Base-by-base conservation (phyloP, 169 alveolate genomes). In the Eimeria praecox region DNA sequence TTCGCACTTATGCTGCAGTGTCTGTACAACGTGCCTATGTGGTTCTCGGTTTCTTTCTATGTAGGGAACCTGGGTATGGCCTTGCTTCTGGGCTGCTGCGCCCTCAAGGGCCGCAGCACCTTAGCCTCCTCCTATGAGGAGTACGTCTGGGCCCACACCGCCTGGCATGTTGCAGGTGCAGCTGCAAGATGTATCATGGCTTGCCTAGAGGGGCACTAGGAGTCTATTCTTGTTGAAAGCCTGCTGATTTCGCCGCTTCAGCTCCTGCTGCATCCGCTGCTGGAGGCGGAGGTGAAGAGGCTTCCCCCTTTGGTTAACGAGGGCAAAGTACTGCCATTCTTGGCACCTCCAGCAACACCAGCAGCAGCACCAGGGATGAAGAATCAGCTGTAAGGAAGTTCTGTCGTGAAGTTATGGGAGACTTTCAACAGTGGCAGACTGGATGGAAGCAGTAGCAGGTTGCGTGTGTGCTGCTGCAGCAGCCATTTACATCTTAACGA, bases 181-280 rank as follows among this genome's bases (percentile, higher is more conserved):
- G 75, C 77, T 10, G 95, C 87, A n/a, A 77, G 95, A 62, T 42
- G 80, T 40, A 27, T 90, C 88, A 77, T 90, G 80, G 95, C 95
- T 18, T 75, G n/a, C 44, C 40, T 90, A 35, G 95, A 90, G 88
- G 75, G 75, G 75, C 75, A 64, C 75, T 64, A 64, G 14, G 38
- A 27, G n/a, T 64, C n/a, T 4, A 9, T 64, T 64, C 75, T 24
- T 64, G 40, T 35, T 18, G 40, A 64, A 64, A 5, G 75, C 16
- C 38, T 24, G 75, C 75, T 16, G 66, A 16, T 16, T 16, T 16
- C n/a, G 69, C 27, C 27, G 27, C 30, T 59, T 22, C 30, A 18
- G 69, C 69, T 59, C 30, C 69, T n/a, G n/a, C 69, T 59, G 69
- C 69, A 59, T 12, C 69, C 22, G 56, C 20, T 8, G 69, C 69